A percentile compares a stretch with the other conserved stretches of the same genome.
These are phyloP conservation scores for Alternaria ventricosa DNA, from an alignment of 2,329 filamentous ascomycete genomes.

Conservation along the genomic window DNA sequence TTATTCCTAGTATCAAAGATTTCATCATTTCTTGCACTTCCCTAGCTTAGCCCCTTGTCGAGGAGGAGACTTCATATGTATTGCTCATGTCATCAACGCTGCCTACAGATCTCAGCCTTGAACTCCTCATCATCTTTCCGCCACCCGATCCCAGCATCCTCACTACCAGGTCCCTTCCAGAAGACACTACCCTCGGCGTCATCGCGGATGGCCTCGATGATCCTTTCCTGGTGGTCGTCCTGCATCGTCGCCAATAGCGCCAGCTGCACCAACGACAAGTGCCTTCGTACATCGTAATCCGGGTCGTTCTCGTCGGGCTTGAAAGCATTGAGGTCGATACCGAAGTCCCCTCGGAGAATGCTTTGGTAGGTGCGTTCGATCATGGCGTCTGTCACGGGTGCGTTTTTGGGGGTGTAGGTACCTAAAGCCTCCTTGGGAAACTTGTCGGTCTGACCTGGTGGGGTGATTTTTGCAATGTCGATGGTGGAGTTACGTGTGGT, in stretches of 20 bases:
- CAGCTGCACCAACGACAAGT: background rate
- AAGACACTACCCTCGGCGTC: background rate
- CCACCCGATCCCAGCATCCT: background rate
- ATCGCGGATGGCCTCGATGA: background rate
- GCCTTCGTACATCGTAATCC: background rate
- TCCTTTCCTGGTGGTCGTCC: background rate
- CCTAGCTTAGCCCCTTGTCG: background rate
- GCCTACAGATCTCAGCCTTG: background rate
- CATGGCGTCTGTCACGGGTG: background rate
- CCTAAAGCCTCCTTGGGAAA: background rate
- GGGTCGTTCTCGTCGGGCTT: background rate
- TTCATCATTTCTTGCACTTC: background rate
- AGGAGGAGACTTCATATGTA: too few relatives aligned
- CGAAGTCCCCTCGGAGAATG: background rate
- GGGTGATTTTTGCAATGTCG: background rate
- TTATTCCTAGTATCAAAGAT: background rate
- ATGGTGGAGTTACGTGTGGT: background rate
- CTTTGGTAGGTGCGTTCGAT: background rate
- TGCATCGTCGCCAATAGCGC: background rate
- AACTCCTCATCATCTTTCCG: background rate
- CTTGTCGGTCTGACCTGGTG: background rate
- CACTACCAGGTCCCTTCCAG: background rate
- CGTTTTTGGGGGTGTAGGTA: background rate
- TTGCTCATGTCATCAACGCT: background rate
- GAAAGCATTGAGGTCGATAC: background rate